Conservation (phyloP, 345 rosid genomes). For the Sisymbrium irio region DNA sequence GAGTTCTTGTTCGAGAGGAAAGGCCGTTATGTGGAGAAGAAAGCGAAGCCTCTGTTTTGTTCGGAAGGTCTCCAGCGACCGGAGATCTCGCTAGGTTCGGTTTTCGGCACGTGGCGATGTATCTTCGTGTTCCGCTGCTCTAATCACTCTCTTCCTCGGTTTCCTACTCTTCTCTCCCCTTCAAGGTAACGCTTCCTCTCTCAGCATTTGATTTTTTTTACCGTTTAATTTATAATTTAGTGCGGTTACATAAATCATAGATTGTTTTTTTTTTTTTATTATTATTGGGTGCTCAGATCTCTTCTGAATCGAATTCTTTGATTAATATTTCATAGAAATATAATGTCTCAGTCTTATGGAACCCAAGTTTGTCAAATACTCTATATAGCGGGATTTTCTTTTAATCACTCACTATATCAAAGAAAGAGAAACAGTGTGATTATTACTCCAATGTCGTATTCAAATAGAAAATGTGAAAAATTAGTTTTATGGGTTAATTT, state of each 20-base stretch:
- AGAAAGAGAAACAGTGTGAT: neutral
- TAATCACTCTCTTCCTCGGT: constrained; percentile 21
- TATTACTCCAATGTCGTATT: neutral
- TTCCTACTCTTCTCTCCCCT: constrained; percentile 38
- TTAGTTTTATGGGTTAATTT: neutral
- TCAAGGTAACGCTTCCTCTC: constrained; percentile 33
- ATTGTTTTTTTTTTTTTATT: neutral
- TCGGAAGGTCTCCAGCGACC: constrained; percentile 15
- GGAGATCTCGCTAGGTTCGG: constrained; percentile 34
- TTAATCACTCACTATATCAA: neutral
- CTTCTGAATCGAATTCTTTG: neutral
- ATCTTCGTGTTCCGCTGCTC: constrained; percentile 35
- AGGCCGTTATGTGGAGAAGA: constrained; percentile 31
- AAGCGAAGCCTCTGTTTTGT: constrained; percentile 28
- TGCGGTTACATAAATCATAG: neutral
- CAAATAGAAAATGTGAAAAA: neutral
- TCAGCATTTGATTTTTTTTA: neutral
- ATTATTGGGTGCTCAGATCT: neutral
- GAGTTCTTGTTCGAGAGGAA: constrained; percentile 34
- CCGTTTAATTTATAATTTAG: neutral
- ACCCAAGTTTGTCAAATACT: neutral
- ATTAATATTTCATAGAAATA: neutral
- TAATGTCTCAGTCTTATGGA: neutral
- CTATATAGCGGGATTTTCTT: neutral
- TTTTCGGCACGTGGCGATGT: constrained; percentile 38